Evolutionary conservation across 2,329 filamentous ascomycete genomes (phyloP).

Genomic region (Trichocomaceae sp.): DNA sequence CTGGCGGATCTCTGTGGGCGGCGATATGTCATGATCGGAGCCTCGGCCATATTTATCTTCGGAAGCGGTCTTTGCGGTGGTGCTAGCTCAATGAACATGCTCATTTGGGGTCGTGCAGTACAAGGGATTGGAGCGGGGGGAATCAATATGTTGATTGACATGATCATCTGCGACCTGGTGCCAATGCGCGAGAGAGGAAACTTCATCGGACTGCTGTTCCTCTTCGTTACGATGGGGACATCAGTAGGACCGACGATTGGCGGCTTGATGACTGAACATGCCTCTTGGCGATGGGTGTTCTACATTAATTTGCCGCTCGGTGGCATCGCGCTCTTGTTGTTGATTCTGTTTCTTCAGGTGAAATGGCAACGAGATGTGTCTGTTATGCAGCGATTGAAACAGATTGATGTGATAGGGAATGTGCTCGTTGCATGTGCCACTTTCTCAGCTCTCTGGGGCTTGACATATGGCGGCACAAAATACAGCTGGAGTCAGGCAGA

Average conservation of each 20-base stretch:
- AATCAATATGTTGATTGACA: slow-evolving; percentile 35
- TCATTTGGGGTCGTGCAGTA: slow-evolving; percentile 51
- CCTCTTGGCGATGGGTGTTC: slow-evolving; percentile 28
- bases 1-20: slow-evolving; percentile 48
- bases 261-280: slow-evolving; percentile 20
- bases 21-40: slow-evolving; percentile 34
- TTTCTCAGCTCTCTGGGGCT: slow-evolving; percentile 23
- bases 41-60: slow-evolving; percentile 44
- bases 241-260: slow-evolving; percentile 41
- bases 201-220: slow-evolving; percentile 21
- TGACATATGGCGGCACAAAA: slow-evolving; percentile 25
- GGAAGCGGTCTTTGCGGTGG: slow-evolving; percentile 50
- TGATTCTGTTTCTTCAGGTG: slow-evolving; percentile 14
- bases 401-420: slow-evolving; percentile 26
- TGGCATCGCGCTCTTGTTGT: slow-evolving; percentile 15
- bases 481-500: slow-evolving; percentile 26
- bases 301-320: slow-evolving; percentile 25
- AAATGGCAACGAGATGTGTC: background rate
- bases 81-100: slow-evolving; percentile 31
- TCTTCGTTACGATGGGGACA: slow-evolving; percentile 31
- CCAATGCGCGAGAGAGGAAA: slow-evolving; percentile 31
- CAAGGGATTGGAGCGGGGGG: slow-evolving; percentile 49
- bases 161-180: slow-evolving; percentile 43
- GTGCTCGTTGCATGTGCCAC: slow-evolving; percentile 22
- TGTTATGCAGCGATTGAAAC: slow-evolving; percentile 5